Evolutionary conservation across 1,284 basidiomycete species (phyloP).

Genomic region (Leucoagaricus sp.): DNA sequence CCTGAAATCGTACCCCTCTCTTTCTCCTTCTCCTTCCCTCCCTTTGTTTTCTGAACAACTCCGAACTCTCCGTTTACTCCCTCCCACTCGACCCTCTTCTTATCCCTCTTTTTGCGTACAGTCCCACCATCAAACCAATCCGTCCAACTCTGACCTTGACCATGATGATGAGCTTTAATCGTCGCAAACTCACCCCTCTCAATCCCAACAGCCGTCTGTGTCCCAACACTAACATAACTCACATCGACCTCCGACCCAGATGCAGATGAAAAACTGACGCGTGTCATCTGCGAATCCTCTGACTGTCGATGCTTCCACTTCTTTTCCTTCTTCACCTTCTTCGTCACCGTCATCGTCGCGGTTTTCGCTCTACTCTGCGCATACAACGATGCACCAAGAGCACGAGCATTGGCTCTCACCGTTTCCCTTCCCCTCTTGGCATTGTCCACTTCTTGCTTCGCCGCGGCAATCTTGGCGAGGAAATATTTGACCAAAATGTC

Average conservation of each 20-base stretch:
- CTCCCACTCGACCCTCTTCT: conserved; percentile 29
- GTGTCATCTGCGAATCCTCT: conserved; percentile 57
- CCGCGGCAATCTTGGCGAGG: conserved; percentile 52
- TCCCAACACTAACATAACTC: conserved; percentile 23
- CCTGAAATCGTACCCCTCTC: conserved; percentile 28
- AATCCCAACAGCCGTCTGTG: conserved; percentile 24
- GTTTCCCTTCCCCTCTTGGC: conserved; percentile 44
- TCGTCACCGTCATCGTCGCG: not conserved
- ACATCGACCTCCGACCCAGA: not conserved
- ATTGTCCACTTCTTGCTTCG: conserved; percentile 46
- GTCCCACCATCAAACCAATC: conserved; percentile 17
- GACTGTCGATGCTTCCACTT: conserved; percentile 42
- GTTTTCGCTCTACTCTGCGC: not conserved
- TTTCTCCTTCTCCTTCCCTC: conserved; percentile 12
- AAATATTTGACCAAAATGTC: conserved; percentile 43
- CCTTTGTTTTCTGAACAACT: conserved; percentile 19
- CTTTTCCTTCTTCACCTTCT: conserved; percentile 1
- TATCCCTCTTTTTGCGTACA: conserved; percentile 34
- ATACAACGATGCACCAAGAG: conserved; percentile 2
- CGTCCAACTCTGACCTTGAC: conserved; percentile 4
- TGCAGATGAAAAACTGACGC: too few species aligned
- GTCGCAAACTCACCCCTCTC: conserved; percentile 3
- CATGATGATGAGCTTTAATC: not conserved
- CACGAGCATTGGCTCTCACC: not conserved
- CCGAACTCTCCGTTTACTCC: conserved; percentile 29